Conservation (phyloP, 2,329 filamentous ascomycete genomes). For the Aspergillus neoniger region DNA sequence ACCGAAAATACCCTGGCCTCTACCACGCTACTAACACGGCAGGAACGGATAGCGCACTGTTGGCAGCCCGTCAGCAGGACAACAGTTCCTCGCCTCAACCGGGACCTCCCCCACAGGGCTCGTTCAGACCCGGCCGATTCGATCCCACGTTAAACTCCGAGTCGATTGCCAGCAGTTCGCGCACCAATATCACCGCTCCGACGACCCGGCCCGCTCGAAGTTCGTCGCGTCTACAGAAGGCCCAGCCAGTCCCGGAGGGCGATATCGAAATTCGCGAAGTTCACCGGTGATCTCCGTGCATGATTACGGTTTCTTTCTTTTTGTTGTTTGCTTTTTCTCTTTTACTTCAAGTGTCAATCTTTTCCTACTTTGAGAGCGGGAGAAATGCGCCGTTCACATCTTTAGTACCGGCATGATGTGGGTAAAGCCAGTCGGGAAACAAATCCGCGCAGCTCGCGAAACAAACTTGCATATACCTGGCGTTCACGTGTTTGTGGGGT, state of each 20-base stretch:
- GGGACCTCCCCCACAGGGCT: slow-evolving; percentile 13
- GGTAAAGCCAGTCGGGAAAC: neutral
- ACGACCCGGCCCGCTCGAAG: slow-evolving; percentile 16
- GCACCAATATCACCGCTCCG: slow-evolving; percentile 25
- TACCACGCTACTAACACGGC: slow-evolving; percentile 31
- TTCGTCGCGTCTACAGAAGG: slow-evolving; percentile 29
- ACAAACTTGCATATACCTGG: slow-evolving; percentile 10
- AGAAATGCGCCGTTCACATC: neutral
- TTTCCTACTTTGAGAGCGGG: neutral
- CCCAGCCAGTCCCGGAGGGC: slow-evolving; percentile 15
- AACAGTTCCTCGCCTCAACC: slow-evolving; percentile 18
- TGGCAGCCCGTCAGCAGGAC: slow-evolving; percentile 22
- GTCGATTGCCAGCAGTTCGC: slow-evolving; percentile 34
- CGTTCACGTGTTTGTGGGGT: slow-evolving; percentile 7
- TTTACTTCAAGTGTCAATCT: neutral
- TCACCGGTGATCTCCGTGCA: slow-evolving; percentile 11
- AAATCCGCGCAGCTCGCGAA: neutral
- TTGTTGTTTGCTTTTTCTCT: neutral
- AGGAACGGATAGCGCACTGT: slow-evolving; percentile 25
- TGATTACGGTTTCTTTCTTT: neutral
- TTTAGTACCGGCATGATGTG: neutral
- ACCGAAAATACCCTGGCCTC: slow-evolving; percentile 56
- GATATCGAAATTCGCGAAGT: slow-evolving; percentile 33
- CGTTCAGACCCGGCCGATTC: slow-evolving; percentile 15
- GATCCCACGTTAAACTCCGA: slow-evolving; percentile 18